Percentiles rank a stretch among this genome's conserved stretches.
These are phyloP conservation scores for Kickxella alabastrina DNA, from an alignment of 192 early-diverging fungal genomes.

Conservation along the genomic window DNA sequence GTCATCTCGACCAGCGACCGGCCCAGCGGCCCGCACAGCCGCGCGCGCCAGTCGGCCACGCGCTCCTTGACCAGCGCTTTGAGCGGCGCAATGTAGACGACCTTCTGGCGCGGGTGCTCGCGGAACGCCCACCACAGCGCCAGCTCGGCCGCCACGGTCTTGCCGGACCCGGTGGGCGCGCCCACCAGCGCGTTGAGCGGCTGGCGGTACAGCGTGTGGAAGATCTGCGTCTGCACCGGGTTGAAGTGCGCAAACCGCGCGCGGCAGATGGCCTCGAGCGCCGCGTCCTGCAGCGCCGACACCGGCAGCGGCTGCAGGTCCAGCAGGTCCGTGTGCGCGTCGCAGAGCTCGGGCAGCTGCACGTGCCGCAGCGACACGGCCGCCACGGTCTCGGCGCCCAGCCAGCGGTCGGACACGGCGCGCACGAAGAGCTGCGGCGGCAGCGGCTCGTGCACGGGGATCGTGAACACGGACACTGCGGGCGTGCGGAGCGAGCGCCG, in stretches of 20 bases:
- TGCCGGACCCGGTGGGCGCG: slow-evolving; percentile 97
- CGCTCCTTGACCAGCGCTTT: slow-evolving; percentile 97
- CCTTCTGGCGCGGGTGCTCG: slow-evolving; percentile 71
- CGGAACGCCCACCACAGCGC: slow-evolving; percentile 93
- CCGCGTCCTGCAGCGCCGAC: slow-evolving; percentile 72
- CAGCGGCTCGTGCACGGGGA: slow-evolving; percentile 88
- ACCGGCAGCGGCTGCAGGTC: slow-evolving; percentile 89
- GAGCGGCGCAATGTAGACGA: slow-evolving; percentile 97
- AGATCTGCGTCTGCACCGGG: slow-evolving; percentile 97
- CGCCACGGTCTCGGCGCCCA: slow-evolving; percentile 81
- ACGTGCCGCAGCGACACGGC: slow-evolving; percentile 91
- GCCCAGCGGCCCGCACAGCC: slow-evolving; percentile 68
- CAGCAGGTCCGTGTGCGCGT: slow-evolving; percentile 88
- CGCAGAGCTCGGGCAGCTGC: slow-evolving; percentile 80
- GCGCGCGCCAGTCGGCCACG: slow-evolving; percentile 79
- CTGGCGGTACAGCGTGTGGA: slow-evolving; percentile 92
- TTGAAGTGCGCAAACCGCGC: slow-evolving; percentile 94
- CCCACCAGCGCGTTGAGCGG: slow-evolving; percentile 84
- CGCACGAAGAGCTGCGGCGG: slow-evolving; percentile 89
- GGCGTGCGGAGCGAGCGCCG: slow-evolving; percentile 64
- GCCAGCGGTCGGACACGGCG: slow-evolving; percentile 94
- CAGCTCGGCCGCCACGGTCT: slow-evolving; percentile 94
- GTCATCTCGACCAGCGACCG: slow-evolving; percentile 90
- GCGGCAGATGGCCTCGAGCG: slow-evolving; percentile 81
- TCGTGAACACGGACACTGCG: slow-evolving; percentile 75